Evolutionary conservation across 2,329 filamentous ascomycete genomes (phyloP).

Genomic region (Stachybotrys chartarum): DNA sequence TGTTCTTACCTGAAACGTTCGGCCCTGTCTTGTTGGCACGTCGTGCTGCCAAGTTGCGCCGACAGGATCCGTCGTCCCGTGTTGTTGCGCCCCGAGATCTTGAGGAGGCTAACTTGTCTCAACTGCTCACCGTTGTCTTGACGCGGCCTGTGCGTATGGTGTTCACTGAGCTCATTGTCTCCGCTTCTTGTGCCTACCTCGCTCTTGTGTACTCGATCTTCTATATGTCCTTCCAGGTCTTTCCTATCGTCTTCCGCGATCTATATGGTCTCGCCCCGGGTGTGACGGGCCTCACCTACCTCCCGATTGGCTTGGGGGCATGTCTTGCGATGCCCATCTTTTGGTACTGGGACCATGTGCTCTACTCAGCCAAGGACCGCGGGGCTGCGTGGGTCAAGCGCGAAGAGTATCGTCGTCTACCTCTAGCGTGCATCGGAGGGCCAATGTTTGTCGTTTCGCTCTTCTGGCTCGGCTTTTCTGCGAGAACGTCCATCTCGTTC

Average conservation of each 20-base stretch:
- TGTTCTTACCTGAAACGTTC: slow-evolving; percentile 61
- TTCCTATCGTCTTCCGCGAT: slow-evolving; percentile 59
- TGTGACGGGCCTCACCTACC: slow-evolving; percentile 58
- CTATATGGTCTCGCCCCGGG: slow-evolving; percentile 59
- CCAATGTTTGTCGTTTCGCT: slow-evolving; percentile 51
- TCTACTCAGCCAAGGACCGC: slow-evolving; percentile 42
- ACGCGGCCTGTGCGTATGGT: slow-evolving; percentile 68
- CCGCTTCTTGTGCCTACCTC: slow-evolving; percentile 62
- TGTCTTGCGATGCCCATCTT: slow-evolving; percentile 53
- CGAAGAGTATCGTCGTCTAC: slow-evolving; percentile 63
- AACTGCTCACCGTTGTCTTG: slow-evolving; percentile 62
- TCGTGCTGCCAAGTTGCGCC: slow-evolving; percentile 50
- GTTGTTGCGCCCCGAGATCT: slow-evolving; percentile 57
- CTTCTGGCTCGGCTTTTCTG: slow-evolving; percentile 57
- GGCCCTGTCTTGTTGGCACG: slow-evolving; percentile 49
- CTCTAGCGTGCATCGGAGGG: slow-evolving; percentile 63
- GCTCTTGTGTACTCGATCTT: slow-evolving; percentile 61
- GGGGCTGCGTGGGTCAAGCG: slow-evolving; percentile 50
- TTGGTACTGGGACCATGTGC: slow-evolving; percentile 55
- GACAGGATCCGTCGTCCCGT: slow-evolving; percentile 39
- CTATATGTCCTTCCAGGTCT: slow-evolving; percentile 72
- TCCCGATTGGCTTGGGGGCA: slow-evolving; percentile 61
- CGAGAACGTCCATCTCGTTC: slow-evolving; percentile 39
- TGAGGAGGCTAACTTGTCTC: slow-evolving; percentile 47
- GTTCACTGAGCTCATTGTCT: slow-evolving; percentile 64